Evolutionary conservation across 805 yeast species (phyloP).

Genomic region (Barnettozyma populi): DNA sequence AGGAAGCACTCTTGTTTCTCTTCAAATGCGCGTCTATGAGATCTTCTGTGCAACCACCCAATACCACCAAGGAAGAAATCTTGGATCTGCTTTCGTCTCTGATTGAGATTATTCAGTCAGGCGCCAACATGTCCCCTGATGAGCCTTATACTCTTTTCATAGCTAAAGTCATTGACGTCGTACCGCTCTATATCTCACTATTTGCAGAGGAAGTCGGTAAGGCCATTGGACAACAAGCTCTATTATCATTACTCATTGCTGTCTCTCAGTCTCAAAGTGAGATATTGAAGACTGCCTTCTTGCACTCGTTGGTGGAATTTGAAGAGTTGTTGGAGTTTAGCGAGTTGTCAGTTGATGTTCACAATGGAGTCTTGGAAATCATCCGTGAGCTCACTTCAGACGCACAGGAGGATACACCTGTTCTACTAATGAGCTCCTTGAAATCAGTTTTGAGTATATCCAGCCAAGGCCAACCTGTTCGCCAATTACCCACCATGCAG

Average conservation of each 20-base stretch:
- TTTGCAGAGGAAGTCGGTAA: constrained; percentile 28
- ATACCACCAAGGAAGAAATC: not conserved
- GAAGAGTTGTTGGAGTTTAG: not conserved
- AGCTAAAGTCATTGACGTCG: constrained; percentile 42
- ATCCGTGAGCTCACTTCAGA: constrained; percentile 38
- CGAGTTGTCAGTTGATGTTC: not conserved
- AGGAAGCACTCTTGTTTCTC: constrained; percentile 47
- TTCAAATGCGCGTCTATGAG: constrained; percentile 38
- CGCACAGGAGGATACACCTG: constrained; percentile 76
- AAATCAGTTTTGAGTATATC: constrained; percentile 30
- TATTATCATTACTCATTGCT: not conserved
- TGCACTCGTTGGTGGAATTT: not conserved
- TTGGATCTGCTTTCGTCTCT: not conserved
- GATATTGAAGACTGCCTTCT: constrained; percentile 20
- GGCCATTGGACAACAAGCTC: constrained; percentile 17
- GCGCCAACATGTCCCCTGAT: not conserved
- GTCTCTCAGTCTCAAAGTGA: constrained; percentile 7
- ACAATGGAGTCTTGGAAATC: constrained; percentile 1
- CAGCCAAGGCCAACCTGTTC: not conserved
- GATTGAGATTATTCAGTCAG: not conserved
- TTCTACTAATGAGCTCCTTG: constrained; percentile 56
- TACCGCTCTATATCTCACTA: constrained; percentile 35
- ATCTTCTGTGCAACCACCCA: not conserved
- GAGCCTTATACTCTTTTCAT: constrained; percentile 34
- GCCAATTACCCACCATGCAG: constrained; percentile 32